Evolutionary conservation across 176 grass and related monocot species (phyloP).

Genomic region (Phyllostachys edulis): DNA sequence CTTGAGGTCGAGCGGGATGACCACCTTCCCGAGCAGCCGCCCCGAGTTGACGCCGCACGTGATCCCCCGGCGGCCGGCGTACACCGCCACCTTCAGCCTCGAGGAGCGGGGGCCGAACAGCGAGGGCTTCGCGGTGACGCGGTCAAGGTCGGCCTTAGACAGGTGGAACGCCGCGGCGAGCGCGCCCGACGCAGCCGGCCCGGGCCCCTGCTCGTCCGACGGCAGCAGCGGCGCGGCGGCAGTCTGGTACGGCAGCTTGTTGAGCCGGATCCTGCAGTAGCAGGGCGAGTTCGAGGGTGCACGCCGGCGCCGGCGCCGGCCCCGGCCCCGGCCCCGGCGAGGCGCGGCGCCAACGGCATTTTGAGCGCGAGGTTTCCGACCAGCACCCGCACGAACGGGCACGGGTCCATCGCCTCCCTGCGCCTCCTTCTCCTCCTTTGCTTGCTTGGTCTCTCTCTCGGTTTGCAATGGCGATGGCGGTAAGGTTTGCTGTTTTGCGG

Average conservation of each 20-base stretch:
- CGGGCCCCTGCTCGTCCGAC: not conserved
- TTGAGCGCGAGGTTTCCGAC: constrained; percentile 82
- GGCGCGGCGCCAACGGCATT: constrained; percentile 47
- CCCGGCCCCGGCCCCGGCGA: constrained; percentile 21
- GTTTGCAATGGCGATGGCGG: not conserved
- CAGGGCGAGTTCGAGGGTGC: constrained; percentile 66
- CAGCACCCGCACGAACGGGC: constrained; percentile 90
- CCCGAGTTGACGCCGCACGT: constrained; percentile 42
- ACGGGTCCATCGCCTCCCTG: constrained; percentile 71
- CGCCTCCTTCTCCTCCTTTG: not conserved
- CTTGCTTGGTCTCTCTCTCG: not conserved
- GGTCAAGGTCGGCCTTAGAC: constrained; percentile 58
- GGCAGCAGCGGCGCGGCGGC: constrained; percentile 47
- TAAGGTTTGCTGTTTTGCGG: not conserved
- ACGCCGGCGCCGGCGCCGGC: no score
- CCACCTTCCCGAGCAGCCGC: constrained; percentile 64
- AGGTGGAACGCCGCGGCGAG: constrained; percentile 71
- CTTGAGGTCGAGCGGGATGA: constrained; percentile 61
- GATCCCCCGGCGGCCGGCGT: constrained; percentile 43
- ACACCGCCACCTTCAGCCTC: constrained; percentile 62
- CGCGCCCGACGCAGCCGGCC: constrained; percentile 10
- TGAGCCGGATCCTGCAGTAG: constrained; percentile 84
- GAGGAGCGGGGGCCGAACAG: constrained; percentile 37
- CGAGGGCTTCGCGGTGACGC: constrained; percentile 40
- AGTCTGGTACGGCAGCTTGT: constrained; percentile 59